Base-by-base conservation (phyloP, 257 asterid genomes). In the Primulina tabacum region DNA sequence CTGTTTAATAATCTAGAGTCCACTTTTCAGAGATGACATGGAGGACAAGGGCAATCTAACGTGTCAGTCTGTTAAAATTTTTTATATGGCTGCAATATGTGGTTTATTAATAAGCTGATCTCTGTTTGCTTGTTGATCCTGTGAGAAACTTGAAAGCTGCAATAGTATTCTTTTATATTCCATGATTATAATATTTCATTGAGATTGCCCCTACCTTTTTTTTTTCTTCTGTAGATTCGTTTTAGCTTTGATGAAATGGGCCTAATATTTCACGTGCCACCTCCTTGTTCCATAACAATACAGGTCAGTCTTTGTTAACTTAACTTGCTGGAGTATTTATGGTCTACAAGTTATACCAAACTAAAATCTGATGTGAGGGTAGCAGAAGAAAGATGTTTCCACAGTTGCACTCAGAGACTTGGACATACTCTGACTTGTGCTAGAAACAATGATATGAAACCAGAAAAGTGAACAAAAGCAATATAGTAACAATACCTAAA, bases 281-380 rank as follows among this genome's bases (percentile, higher is more conserved):
- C 97, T 69, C 96, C 96, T 32, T 92, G 84, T 75, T 89, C 97
- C 64, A 82, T 92, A 67, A 92, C 89, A 55, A 89, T 92, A 81
- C 96, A 92, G 95, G 97, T 87, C 58, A 40, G 82, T 64, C 26
- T 69, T 65, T 57, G 63, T 29, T 67, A 60, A 40, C 60, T 33
- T 55, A 21, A 52, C 24, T 21, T 21, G 24, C 24, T 21, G 24
- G 24, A 21, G 24, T 21, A 21, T 21, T 21, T 21, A 21, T 21
- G 24, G 24, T 21, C 24, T 21, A 21, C 24, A 21, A 21, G 24
- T 21, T 21, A 21, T 21, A 21, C 24, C 24, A 21, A 21, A 21
- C 24, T 0, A 21, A 21, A 21, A 21, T 21, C 24, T 21, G 24
- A 21, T 20, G 20, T 62, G 21, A 24, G 26, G 26, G 26, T 24